Conservation (phyloP, 2,329 filamentous ascomycete genomes). For the Basipetospora chlamydospora region DNA sequence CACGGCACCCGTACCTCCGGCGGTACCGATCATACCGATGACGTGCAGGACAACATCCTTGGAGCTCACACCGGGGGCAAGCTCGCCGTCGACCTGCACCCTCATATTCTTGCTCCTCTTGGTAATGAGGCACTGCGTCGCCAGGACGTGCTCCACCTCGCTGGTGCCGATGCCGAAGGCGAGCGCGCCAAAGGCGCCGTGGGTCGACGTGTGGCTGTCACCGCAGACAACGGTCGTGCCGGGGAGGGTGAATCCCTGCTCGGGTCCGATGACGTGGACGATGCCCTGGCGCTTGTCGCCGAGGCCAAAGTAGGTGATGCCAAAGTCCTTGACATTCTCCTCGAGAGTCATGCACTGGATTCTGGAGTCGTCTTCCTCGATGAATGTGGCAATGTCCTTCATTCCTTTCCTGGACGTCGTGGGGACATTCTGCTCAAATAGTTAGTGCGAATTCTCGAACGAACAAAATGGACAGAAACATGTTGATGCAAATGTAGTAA, state of each 20-base stretch:
- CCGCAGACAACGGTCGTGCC: slow-evolving; percentile 95
- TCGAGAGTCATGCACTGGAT: slow-evolving; percentile 91
- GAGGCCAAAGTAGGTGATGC: slow-evolving; percentile 92
- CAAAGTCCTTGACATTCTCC: slow-evolving; percentile 93
- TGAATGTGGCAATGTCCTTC: slow-evolving; percentile 87
- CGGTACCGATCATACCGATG: slow-evolving; percentile 88
- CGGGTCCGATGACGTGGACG: slow-evolving; percentile 94
- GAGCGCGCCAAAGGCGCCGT: slow-evolving; percentile 88
- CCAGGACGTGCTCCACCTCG: slow-evolving; percentile 95
- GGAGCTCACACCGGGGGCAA: slow-evolving; percentile 81
- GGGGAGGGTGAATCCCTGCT: slow-evolving; percentile 96
- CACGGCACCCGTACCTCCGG: slow-evolving; percentile 83
- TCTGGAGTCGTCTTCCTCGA: slow-evolving; percentile 86
- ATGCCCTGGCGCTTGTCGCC: slow-evolving; percentile 95
- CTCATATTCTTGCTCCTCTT: slow-evolving; percentile 98
- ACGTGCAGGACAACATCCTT: slow-evolving; percentile 91
- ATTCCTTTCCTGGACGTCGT: slow-evolving; percentile 82
- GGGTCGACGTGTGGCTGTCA: slow-evolving; percentile 95
- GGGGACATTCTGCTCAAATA: slow-evolving; percentile 93
- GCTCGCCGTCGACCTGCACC: slow-evolving; percentile 82
- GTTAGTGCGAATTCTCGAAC: slow-evolving; percentile 1
- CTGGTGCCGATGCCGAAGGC: slow-evolving; percentile 96
- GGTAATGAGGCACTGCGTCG: slow-evolving; percentile 89
- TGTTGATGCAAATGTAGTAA: slow-evolving; percentile 6
- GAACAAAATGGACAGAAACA: background rate